Percentiles rank a stretch among this genome's conserved stretches.
These are phyloP conservation scores for Metschnikowia henanensis DNA, from an alignment of 805 yeast genomes.

Conservation along the genomic window DNA sequence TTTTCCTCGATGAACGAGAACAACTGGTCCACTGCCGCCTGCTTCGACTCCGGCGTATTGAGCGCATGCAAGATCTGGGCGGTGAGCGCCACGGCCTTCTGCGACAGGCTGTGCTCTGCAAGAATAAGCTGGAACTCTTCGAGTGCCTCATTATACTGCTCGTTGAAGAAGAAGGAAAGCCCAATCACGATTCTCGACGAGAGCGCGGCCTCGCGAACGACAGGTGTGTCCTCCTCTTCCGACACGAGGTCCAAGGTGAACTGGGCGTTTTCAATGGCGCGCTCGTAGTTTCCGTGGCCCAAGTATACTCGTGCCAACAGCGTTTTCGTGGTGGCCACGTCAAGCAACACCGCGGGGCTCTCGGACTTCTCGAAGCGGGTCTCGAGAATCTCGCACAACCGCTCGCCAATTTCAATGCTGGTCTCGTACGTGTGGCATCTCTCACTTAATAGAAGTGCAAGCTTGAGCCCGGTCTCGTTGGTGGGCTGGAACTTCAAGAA, in stretches of 20 bases:
- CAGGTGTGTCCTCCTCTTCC: slow-evolving; percentile 29
- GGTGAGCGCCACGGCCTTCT: slow-evolving; percentile 66
- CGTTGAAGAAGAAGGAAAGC: slow-evolving; percentile 60
- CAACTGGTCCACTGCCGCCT: slow-evolving; percentile 83
- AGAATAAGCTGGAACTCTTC: slow-evolving; percentile 67
- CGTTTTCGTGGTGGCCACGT: slow-evolving; percentile 60
- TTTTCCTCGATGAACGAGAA: slow-evolving; percentile 59
- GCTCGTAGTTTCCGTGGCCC: slow-evolving; percentile 54
- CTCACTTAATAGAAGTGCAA: slow-evolving; percentile 61
- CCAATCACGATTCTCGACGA: slow-evolving; percentile 77
- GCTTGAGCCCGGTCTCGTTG: slow-evolving; percentile 56
- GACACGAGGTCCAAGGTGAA: slow-evolving; percentile 51
- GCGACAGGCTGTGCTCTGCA: slow-evolving; percentile 50
- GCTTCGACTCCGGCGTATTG: slow-evolving; percentile 73
- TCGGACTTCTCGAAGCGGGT: slow-evolving; percentile 56
- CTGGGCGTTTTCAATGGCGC: slow-evolving; percentile 63
- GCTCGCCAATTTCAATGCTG: slow-evolving; percentile 50
- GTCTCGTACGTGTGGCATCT: slow-evolving; percentile 60
- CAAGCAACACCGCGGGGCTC: slow-evolving; percentile 42
- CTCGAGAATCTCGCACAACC: slow-evolving; percentile 53
- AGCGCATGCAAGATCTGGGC: slow-evolving; percentile 79
- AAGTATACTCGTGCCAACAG: slow-evolving; percentile 72
- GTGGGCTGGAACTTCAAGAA: slow-evolving; percentile 62
- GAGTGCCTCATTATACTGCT: slow-evolving; percentile 64
- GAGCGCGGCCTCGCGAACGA: slow-evolving; percentile 32